Conservation (phyloP, 345 rosid species). For the Salix exigua region DNA sequence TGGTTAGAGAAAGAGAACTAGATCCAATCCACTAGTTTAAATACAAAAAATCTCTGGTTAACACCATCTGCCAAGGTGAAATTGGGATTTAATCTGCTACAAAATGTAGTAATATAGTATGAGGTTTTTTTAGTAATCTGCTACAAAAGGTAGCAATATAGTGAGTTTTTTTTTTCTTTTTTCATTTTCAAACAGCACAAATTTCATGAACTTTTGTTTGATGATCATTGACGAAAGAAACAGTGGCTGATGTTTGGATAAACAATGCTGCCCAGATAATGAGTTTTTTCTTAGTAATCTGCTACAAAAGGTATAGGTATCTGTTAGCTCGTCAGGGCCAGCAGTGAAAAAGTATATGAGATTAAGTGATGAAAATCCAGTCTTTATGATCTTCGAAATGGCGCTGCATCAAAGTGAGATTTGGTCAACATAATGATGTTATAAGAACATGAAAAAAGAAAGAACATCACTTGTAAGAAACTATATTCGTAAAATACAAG, state of each 20-base stretch:
- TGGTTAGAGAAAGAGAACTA: too few species aligned
- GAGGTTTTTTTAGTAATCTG: neutral
- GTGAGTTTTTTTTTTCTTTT: neutral
- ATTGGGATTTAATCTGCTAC: neutral
- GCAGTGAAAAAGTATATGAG: conserved; percentile 97
- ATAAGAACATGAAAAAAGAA: neutral
- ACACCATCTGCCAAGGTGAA: neutral
- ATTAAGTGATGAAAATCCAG: conserved; percentile 90
- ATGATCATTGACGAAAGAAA: neutral
- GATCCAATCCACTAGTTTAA: too few species aligned
- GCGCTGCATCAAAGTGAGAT: conserved; percentile 44
- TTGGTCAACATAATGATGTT: neutral
- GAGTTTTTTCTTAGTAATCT: neutral
- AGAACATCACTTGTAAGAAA: too few species aligned
- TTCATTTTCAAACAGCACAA: neutral
- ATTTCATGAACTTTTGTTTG: neutral
- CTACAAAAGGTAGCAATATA: too few species aligned
- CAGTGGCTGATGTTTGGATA: neutral
- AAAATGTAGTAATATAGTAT: neutral
- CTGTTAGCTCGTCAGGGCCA: conserved; percentile 88
- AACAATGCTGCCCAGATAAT: neutral
- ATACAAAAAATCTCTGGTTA: neutral
- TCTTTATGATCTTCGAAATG: conserved; percentile 95
- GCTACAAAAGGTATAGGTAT: too few species aligned
- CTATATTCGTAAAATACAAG: neutral